Percentiles rank a stretch among this genome's conserved stretches.
Evolutionary conservation across 2,329 filamentous ascomycete species (phyloP).

Genomic region (Lomentospora prolificans): DNA sequence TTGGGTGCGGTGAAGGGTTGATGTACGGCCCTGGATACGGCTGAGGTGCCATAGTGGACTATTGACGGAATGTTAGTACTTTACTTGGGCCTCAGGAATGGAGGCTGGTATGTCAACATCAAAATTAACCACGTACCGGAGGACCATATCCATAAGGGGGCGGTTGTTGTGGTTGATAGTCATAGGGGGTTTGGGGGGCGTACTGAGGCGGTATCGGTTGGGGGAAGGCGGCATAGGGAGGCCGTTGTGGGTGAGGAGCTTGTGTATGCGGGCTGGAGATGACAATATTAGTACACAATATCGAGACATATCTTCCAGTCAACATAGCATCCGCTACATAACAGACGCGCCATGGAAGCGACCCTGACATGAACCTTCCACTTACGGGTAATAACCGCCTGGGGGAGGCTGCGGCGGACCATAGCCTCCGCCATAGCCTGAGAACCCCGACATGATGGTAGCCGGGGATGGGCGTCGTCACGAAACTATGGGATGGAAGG

Average conservation of each 20-base stretch:
- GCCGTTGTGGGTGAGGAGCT: not conserved
- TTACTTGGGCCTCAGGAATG: not conserved
- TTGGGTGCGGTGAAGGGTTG: not conserved
- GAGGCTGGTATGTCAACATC: not conserved
- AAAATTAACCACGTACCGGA: constrained; percentile 4
- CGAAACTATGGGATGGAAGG: not conserved
- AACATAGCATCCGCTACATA: not conserved
- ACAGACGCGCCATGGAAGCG: not conserved
- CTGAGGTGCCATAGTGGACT: not conserved
- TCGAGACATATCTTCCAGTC: too few relatives aligned
- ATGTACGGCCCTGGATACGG: not conserved
- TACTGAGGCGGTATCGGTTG: not conserved
- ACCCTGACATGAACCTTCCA: not conserved
- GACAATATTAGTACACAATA: too few relatives aligned
- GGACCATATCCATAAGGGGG: not conserved
- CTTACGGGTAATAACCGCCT: constrained; percentile 3
- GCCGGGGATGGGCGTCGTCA: not conserved
- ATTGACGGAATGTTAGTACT: not conserved
- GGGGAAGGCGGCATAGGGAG: not conserved
- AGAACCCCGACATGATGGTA: constrained; percentile 2
- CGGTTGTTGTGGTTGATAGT: constrained; percentile 4
- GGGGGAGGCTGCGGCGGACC: constrained; percentile 4
- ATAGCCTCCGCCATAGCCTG: not conserved
- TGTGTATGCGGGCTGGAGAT: not conserved
- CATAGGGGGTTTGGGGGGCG: not conserved